Conservation (phyloP, 1,139 yeast species). For the Yamadazyma diddensiae region DNA sequence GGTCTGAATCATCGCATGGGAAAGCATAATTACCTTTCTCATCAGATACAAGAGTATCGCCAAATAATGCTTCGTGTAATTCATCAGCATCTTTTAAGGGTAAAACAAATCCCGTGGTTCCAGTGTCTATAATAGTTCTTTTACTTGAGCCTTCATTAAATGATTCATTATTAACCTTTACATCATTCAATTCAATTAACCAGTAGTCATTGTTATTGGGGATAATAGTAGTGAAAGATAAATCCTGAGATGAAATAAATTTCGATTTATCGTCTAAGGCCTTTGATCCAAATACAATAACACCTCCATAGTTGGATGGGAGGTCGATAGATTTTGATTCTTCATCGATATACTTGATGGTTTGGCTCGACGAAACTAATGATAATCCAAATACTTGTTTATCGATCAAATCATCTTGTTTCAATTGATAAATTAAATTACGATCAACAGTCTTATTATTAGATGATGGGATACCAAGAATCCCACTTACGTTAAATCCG, state of each 20-base stretch:
- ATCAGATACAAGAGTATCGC: constrained; percentile 49
- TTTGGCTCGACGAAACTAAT: constrained; percentile 18
- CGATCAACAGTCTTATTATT: constrained; percentile 15
- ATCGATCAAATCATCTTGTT: constrained; percentile 17
- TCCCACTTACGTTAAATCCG: constrained; percentile 56
- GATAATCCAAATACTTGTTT: constrained; percentile 21
- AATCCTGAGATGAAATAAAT: constrained; percentile 13
- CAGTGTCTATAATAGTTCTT: constrained; percentile 59
- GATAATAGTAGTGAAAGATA: constrained; percentile 40
- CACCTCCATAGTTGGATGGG: constrained; percentile 23
- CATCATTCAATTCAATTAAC: constrained; percentile 45
- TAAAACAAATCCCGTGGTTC: constrained; percentile 60
- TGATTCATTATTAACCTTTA: constrained; percentile 22
- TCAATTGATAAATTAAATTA: constrained; percentile 23
- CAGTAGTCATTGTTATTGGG: constrained; percentile 45
- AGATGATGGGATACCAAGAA: constrained; percentile 56
- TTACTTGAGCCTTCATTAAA: constrained; percentile 22
- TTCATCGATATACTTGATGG: constrained; percentile 12
- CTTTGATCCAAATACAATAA: constrained; percentile 24
- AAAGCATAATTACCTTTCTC: constrained; percentile 57
- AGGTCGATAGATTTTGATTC: constrained; percentile 10
- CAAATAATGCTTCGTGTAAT: constrained; percentile 46
- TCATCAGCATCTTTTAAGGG: constrained; percentile 55
- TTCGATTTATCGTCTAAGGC: constrained; percentile 16
- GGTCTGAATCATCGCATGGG: constrained; percentile 46